Evolutionary conservation across 1,139 yeast genomes (phyloP), one percentile per base, ranked within the genome.

Genomic region (Cylindricascospora bacillispora): DNA sequence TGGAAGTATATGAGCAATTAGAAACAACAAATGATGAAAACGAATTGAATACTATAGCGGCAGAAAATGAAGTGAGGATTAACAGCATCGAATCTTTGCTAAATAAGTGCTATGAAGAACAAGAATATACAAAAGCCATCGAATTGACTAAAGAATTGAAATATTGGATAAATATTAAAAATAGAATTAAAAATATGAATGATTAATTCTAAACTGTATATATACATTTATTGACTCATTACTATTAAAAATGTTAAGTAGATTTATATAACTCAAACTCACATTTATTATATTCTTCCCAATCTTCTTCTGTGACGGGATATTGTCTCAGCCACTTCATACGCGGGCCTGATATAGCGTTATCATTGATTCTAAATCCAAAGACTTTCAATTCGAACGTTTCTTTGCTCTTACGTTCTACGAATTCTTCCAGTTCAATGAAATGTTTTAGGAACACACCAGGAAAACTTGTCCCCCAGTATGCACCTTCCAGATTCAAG

Each of bases 391-490:
- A 65, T 24, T 81, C 80, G 50, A 72, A 81, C 2, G 49, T 36
- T 15, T 51, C 55, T 28, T 50, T 51, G 65, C 66, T 41, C 70
- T 69, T 50, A 69, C 70, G 48, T 65, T 66, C 54, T 59, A 64
- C 49, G 60, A 64, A 36, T 50, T 56, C 47, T 61, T 75, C 80
- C 33, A 86, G 71, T 41, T 83, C 95, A 5, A 93, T 86, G 58
- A 77, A 85, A 67, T 83, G 80, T 52, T 83, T 81, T 34, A 89
- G 72, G 45, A 89, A 79, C 40, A 89, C 67, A 2, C 95, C 97
- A 0, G 95, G 93, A 59, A 89, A 89, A 18, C 93, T 77, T 1
- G 97, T 83, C 5, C 98, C 98, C 60, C 92, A 89, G 48, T 78
- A 89, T 1, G 97, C 95, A 4, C 98, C 98, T 54, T 89, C 98